A percentile compares a stretch with the other conserved stretches of the same genome.
Conservation (phyloP, 2,329 filamentous ascomycete genomes). For the Neofusicoccum parvum region DNA sequence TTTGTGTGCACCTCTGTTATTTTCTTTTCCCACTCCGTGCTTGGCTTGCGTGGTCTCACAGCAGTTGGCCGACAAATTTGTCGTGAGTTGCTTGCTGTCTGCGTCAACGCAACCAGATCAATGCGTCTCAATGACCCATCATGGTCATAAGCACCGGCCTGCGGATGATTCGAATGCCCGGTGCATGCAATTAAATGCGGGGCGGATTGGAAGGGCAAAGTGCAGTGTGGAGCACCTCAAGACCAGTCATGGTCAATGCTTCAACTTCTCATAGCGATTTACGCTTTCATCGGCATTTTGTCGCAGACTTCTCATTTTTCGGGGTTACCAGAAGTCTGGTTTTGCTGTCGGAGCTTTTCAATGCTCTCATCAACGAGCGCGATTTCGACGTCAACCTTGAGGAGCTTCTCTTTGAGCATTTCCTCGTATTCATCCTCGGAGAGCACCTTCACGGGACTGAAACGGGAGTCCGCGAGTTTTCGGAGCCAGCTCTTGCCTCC, state of each 20-base stretch:
- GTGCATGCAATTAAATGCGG: no score
- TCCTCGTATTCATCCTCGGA: conserved; percentile 72
- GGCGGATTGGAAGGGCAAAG: no score
- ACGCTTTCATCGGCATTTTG: no score
- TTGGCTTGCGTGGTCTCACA: no score
- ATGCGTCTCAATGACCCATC: no score
- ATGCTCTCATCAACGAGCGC: conserved; percentile 78
- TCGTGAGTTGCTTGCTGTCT: no score
- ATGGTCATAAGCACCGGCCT: no score
- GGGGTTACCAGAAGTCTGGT: not conserved
- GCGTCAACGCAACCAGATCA: no score
- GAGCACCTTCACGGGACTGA: conserved; percentile 71
- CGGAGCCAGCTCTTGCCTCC: conserved; percentile 44
- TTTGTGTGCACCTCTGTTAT: not conserved
- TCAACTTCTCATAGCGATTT: not conserved
- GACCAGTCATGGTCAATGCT: not conserved
- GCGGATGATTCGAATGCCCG: no score
- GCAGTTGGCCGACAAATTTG: no score
- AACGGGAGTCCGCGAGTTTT: conserved; percentile 62
- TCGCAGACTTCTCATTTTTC: not conserved
- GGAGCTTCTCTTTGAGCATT: conserved; percentile 70
- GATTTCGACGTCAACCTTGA: conserved; percentile 75
- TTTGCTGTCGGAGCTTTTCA: conserved; percentile 46
- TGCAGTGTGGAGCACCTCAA: no score
- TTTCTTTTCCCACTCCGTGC: not conserved